These are phyloP conservation scores for Coffea humblotiana DNA, from an alignment of 305 asterid genomes.

Conservation along the genomic window DNA sequence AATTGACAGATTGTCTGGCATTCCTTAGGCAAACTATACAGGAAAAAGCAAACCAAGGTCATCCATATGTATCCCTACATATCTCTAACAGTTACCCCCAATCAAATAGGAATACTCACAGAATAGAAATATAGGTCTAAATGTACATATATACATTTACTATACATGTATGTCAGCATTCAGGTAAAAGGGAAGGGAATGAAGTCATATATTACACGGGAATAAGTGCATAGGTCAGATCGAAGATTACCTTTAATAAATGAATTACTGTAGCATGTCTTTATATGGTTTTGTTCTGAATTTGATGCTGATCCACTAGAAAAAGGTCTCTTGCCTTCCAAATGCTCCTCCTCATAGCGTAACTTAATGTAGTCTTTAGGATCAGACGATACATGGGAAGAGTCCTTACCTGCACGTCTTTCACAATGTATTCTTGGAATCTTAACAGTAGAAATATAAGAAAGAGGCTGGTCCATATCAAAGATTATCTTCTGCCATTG, in stretches of 20 bases:
- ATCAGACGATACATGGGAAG: constrained; percentile 26
- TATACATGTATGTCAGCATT: background rate
- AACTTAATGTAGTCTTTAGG: constrained; percentile 25
- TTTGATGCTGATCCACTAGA: constrained; percentile 14
- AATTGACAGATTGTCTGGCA: background rate
- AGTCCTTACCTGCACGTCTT: constrained; percentile 20
- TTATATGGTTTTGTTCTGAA: constrained; percentile 12
- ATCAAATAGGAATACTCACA: background rate
- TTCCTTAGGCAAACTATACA: background rate
- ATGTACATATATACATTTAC: background rate
- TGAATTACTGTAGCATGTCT: constrained; percentile 6
- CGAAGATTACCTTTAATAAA: constrained; percentile 25
- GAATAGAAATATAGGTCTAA: background rate
- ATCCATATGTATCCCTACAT: background rate
- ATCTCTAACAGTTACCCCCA: background rate
- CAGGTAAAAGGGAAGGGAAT: background rate
- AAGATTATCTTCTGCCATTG: constrained; percentile 31
- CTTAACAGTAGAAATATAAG: constrained; percentile 27
- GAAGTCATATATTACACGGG: background rate
- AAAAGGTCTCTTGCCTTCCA: constrained; percentile 27
- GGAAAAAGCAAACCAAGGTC: background rate
- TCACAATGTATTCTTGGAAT: constrained; percentile 24
- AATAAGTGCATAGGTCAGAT: background rate
- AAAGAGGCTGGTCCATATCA: constrained; percentile 31
- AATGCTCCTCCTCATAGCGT: constrained; percentile 21